These are phyloP conservation scores for Alternaria sp. DNA, from an alignment of 2,329 filamentous ascomycete genomes.

Conservation along the genomic window DNA sequence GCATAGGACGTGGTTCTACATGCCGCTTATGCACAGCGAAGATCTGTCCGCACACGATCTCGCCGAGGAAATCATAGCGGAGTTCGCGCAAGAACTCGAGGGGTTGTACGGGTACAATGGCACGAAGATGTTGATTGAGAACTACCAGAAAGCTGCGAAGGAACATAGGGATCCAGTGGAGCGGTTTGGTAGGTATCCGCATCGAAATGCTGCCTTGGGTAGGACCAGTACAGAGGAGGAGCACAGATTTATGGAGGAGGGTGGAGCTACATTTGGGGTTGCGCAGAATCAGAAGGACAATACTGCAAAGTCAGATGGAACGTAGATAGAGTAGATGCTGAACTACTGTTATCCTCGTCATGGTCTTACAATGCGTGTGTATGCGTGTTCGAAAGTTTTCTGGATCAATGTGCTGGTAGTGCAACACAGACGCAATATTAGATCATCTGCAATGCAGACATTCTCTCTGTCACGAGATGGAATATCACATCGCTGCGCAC, in stretches of 20 bases:
- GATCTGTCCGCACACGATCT: constrained; percentile 54
- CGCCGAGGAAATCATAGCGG: constrained; percentile 41
- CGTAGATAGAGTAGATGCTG: not conserved
- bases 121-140: constrained; percentile 37
- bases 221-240: constrained; percentile 60
- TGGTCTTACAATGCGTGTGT: not conserved
- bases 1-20: constrained; percentile 63
- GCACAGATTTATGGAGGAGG: constrained; percentile 56
- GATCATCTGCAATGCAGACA: not conserved
- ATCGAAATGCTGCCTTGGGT: constrained; percentile 61
- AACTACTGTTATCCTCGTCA: not conserved
- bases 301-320: not conserved
- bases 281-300: constrained; percentile 17
- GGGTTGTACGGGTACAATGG: constrained; percentile 32
- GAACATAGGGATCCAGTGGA: constrained; percentile 60
- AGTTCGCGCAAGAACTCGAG: constrained; percentile 45
- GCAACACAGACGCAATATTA: not conserved
- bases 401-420: not conserved
- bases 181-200: constrained; percentile 65
- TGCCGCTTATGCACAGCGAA: constrained; percentile 68
- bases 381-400: not conserved
- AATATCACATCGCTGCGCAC: not conserved
- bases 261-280: constrained; percentile 52
- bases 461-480: not conserved
- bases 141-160: constrained; percentile 49